phyloP scores from a whole-genome alignment of 1,284 basidiomycete genomes.

The Papiliotrema terrestris region DNA sequence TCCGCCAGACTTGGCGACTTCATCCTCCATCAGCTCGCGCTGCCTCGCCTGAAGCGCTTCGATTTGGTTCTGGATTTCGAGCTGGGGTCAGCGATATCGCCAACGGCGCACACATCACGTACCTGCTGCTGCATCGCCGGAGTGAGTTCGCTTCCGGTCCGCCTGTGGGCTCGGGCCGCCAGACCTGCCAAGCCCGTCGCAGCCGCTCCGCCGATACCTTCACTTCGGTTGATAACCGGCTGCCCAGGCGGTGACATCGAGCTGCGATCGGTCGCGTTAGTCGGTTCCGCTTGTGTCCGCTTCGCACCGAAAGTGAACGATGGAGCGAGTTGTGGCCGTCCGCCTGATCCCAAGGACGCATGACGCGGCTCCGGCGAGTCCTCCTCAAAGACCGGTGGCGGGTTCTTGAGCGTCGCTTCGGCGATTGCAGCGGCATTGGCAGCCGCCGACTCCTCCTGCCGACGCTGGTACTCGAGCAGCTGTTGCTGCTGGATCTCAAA shows the following conservation, averaged over 20 bases:
- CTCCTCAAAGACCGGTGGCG: slow-evolving; percentile 44
- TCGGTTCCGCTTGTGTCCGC: slow-evolving; percentile 5
- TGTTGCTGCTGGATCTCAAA: slow-evolving; percentile 39
- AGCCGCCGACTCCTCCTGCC: slow-evolving; percentile 19
- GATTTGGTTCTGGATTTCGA: slow-evolving; percentile 83
- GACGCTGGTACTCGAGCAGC: slow-evolving; percentile 22
- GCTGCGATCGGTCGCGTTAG: slow-evolving; percentile 2
- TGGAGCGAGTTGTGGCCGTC: slow-evolving; percentile 83
- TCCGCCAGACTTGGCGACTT: slow-evolving; percentile 66
- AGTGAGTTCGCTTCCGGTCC: slow-evolving; percentile 64
- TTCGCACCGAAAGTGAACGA: slow-evolving; percentile 78
- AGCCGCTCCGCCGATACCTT: slow-evolving; percentile 39
- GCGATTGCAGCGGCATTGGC: slow-evolving; percentile 6
- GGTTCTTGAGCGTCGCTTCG: slow-evolving; percentile 22
- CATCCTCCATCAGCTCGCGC: slow-evolving; percentile 78
- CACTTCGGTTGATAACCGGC: slow-evolving; percentile 32
- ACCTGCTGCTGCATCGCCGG: slow-evolving; percentile 80
- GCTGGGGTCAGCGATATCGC: slow-evolving; percentile 57
- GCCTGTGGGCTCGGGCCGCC: slow-evolving; percentile 49
- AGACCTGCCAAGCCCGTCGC: slow-evolving; percentile 45
- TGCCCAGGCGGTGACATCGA: slow-evolving; percentile 17
- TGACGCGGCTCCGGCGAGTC: slow-evolving; percentile 35
- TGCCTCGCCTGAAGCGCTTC: slow-evolving; percentile 87
- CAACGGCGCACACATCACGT: slow-evolving; percentile 13
- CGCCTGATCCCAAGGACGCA: slow-evolving; percentile 61